A percentile compares a stretch with the other conserved stretches of the same genome.
Conservation (phyloP, 2,329 filamentous ascomycete genomes). For the Teratosphaeria destructans region DNA sequence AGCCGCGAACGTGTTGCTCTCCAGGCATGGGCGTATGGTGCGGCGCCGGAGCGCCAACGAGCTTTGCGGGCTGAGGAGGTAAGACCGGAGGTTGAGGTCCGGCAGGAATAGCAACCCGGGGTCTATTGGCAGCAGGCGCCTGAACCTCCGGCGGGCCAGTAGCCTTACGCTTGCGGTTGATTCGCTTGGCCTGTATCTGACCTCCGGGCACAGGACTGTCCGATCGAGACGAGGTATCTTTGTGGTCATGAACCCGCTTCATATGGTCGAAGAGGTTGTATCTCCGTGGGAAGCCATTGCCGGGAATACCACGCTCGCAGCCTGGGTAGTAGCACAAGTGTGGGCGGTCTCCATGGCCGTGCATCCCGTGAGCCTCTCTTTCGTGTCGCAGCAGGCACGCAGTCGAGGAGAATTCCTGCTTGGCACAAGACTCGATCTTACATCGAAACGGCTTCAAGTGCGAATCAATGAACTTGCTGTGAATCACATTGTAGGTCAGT, state of each 20-base stretch:
- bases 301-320: constrained; percentile 71
- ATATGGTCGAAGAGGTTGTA: constrained; percentile 98
- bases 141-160: constrained; percentile 7
- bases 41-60: background rate
- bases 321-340: constrained; percentile 80
- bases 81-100: background rate
- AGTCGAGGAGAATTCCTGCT: constrained; percentile 85
- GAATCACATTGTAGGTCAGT: constrained; percentile 8
- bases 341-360: constrained; percentile 86
- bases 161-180: constrained; percentile 21
- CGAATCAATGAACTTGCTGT: constrained; percentile 92
- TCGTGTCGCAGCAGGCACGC: constrained; percentile 91
- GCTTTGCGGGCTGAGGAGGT: background rate
- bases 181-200: background rate
- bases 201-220: constrained; percentile 2
- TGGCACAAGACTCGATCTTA: constrained; percentile 74
- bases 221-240: constrained; percentile 11
- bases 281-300: constrained; percentile 84
- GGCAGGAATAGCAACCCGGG: background rate
- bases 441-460: constrained; percentile 94
- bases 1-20: background rate
- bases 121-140: constrained; percentile 11
- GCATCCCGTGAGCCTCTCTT: constrained; percentile 89
- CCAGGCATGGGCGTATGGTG: background rate
- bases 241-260: constrained; percentile 75